Percentiles rank a stretch among this genome's conserved stretches.
Evolutionary conservation across 345 rosid species (phyloP).

Genomic region (Corchorus capsularis): DNA sequence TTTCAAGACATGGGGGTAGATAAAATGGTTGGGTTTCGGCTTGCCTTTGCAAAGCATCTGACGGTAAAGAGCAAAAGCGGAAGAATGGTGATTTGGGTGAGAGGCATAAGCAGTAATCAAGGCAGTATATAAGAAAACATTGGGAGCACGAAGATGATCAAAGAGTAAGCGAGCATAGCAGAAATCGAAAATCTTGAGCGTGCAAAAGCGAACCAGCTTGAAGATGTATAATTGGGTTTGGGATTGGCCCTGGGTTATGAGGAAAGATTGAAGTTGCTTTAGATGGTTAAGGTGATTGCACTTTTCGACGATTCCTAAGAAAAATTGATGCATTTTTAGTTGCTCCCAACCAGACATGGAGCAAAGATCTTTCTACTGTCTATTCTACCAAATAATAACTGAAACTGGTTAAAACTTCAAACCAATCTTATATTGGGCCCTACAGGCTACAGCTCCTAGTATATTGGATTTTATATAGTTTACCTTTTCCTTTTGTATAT

Average conservation of each 20-base stretch:
- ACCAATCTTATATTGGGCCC: too few relatives aligned
- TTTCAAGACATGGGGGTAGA: slow-evolving; percentile 75
- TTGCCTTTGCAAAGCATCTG: slow-evolving; percentile 49
- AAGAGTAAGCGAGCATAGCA: slow-evolving; percentile 66
- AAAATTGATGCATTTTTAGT: slow-evolving; percentile 34
- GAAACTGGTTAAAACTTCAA: too few relatives aligned
- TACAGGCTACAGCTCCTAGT: too few relatives aligned
- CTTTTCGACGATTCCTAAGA: slow-evolving; percentile 42
- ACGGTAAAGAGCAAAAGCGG: slow-evolving; percentile 56
- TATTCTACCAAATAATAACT: too few relatives aligned
- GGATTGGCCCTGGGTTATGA: slow-evolving; percentile 54
- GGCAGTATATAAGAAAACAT: slow-evolving; percentile 67
- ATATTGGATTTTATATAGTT: too few relatives aligned
- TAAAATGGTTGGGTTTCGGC: slow-evolving; percentile 68
- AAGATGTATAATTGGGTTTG: slow-evolving; percentile 64
- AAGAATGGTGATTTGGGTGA: slow-evolving; percentile 32
- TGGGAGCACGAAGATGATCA: slow-evolving; percentile 52
- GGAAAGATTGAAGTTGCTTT: slow-evolving; percentile 71
- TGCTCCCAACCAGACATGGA: not conserved
- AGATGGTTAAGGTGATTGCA: slow-evolving; percentile 60
- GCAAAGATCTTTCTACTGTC: too few relatives aligned
- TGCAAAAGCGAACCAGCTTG: slow-evolving; percentile 77
- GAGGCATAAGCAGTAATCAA: slow-evolving; percentile 77
- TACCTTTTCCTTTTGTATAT: too few relatives aligned
- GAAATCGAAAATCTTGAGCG: slow-evolving; percentile 56